These are phyloP conservation scores for Phytopythium chamaehyphon DNA, from an alignment of 352 stramenopile species.

Conservation along the genomic window DNA sequence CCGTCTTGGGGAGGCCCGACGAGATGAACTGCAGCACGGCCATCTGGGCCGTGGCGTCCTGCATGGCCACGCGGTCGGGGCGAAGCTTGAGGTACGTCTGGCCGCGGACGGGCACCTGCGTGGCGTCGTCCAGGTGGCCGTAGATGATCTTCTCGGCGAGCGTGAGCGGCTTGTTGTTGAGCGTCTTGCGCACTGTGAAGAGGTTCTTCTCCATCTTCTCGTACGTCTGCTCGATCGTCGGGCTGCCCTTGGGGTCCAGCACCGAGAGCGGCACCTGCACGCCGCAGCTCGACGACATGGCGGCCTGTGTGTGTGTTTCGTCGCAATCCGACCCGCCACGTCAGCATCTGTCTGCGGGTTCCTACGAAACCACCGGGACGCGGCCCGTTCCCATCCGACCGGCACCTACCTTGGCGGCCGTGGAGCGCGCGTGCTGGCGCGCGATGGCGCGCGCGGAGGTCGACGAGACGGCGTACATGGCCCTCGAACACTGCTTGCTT, in stretches of 20 bases:
- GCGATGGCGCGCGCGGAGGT: slow-evolving; percentile 43
- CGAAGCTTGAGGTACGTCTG: slow-evolving; percentile 93
- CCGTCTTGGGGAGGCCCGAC: slow-evolving; percentile 90
- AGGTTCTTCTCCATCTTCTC: slow-evolving; percentile 91
- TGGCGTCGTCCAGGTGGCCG: slow-evolving; percentile 89
- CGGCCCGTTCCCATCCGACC: not conserved
- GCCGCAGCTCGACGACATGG: slow-evolving; percentile 73
- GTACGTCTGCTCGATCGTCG: slow-evolving; percentile 92
- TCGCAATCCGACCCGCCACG: not conserved
- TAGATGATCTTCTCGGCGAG: slow-evolving; percentile 95
- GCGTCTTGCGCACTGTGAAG: slow-evolving; percentile 85
- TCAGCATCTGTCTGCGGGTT: too few relatives aligned
- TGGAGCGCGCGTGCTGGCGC: slow-evolving; percentile 70
- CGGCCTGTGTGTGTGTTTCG: slow-evolving; percentile 32
- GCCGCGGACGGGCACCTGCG: slow-evolving; percentile 76
- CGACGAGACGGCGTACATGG: slow-evolving; percentile 60
- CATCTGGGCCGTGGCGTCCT: slow-evolving; percentile 94
- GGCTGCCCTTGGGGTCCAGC: slow-evolving; percentile 87
- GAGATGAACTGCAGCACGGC: slow-evolving; percentile 95
- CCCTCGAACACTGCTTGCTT: slow-evolving; percentile 18
- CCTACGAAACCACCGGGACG: slow-evolving; percentile 8
- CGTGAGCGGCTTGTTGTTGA: slow-evolving; percentile 87
- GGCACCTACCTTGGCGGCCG: slow-evolving; percentile 45
- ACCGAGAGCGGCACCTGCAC: slow-evolving; percentile 81
- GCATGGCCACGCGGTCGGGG: slow-evolving; percentile 92